These are phyloP conservation scores for Pisolithus tinctorius DNA, from an alignment of 768 basidiomycete species.

Conservation along the genomic window DNA sequence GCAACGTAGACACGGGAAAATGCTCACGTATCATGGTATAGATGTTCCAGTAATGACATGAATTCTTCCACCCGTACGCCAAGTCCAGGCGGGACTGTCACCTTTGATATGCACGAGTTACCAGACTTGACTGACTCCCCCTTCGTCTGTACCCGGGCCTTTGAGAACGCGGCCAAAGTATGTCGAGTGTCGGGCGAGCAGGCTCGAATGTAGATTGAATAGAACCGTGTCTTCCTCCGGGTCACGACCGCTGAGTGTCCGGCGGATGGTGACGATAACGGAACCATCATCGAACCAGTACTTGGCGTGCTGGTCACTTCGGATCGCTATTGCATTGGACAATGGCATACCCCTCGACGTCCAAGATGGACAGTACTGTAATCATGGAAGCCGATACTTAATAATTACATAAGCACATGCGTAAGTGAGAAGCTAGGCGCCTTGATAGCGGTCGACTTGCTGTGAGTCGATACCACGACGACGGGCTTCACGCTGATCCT, in stretches of 20 bases:
- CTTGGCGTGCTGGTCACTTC: constrained; percentile 31
- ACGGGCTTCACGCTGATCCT: too few relatives aligned
- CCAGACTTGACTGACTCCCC: neutral
- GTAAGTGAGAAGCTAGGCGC: too few relatives aligned
- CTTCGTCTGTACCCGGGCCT: too few relatives aligned
- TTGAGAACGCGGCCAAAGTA: constrained; percentile 7
- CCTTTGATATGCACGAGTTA: constrained; percentile 9
- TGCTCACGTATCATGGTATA: constrained; percentile 66
- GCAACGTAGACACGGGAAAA: neutral
- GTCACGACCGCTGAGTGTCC: constrained; percentile 4
- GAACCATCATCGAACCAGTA: constrained; percentile 70
- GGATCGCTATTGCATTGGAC: neutral
- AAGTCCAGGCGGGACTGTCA: constrained; percentile 31
- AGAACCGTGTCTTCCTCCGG: constrained; percentile 15
- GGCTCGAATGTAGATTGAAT: constrained; percentile 52
- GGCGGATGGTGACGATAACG: constrained; percentile 40
- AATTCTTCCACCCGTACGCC: constrained; percentile 42
- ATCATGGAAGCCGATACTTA: too few relatives aligned
- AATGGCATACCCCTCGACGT: neutral
- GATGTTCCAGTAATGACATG: constrained; percentile 49
- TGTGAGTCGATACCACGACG: too few relatives aligned
- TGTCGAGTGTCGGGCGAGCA: constrained; percentile 48
- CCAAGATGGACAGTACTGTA: neutral
- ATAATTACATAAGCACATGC: too few relatives aligned
- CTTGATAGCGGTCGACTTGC: too few relatives aligned